These are phyloP conservation scores for Saccharomyces hybrid DNA, from an alignment of 1,139 yeast species.

Conservation along the genomic window DNA sequence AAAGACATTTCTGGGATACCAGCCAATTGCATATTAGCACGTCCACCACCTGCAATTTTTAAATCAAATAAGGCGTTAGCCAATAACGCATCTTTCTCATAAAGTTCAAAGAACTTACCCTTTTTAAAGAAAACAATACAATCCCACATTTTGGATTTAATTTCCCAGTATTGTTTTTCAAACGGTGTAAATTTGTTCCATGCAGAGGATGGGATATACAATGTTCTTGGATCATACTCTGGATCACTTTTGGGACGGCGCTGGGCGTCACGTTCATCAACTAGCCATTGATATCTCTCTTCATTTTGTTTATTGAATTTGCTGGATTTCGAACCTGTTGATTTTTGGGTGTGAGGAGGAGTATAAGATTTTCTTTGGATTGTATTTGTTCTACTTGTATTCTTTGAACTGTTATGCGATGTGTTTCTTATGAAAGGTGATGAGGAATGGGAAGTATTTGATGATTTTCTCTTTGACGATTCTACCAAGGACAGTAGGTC, in stretches of 20 bases:
- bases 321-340: constrained; percentile 30
- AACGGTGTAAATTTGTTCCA: constrained; percentile 93
- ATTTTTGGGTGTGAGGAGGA: constrained; percentile 8
- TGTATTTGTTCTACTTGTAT: not conserved
- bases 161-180: constrained; percentile 96
- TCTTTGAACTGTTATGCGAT: constrained; percentile 1
- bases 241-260: constrained; percentile 65
- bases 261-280: constrained; percentile 77
- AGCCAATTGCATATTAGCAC: constrained; percentile 95
- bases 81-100: constrained; percentile 89
- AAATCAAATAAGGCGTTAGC: constrained; percentile 86
- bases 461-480: constrained; percentile 5
- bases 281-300: constrained; percentile 88
- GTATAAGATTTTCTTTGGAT: not conserved
- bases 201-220: constrained; percentile 77
- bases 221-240: constrained; percentile 81
- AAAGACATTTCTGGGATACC: constrained; percentile 98
- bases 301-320: constrained; percentile 68
- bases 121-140: constrained; percentile 94
- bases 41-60: constrained; percentile 93
- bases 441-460: not conserved
- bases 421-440: not conserved
- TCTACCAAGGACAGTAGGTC: constrained; percentile 19
- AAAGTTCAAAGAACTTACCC: constrained; percentile 92
- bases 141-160: constrained; percentile 92